Conservation (phyloP, 2,329 filamentous ascomycete species). For the Raffaelea albimanens region DNA sequence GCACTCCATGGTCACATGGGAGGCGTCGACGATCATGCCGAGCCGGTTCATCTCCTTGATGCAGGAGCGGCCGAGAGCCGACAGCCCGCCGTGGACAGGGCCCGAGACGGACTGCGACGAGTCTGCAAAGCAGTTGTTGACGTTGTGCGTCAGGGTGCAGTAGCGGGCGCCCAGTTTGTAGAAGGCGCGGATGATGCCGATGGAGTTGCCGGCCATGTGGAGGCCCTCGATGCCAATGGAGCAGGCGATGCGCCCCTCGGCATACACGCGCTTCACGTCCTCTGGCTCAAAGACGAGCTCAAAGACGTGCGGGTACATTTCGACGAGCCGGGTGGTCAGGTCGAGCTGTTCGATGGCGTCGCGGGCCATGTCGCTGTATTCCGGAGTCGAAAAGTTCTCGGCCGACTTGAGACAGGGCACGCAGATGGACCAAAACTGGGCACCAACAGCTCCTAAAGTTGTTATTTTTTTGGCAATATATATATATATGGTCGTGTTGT, state of each 20-base stretch:
- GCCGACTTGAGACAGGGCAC: constrained; percentile 13
- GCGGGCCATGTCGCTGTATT: constrained; percentile 12
- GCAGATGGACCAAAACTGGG: constrained; percentile 16
- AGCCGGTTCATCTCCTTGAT: constrained; percentile 79
- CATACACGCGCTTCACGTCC: constrained; percentile 19
- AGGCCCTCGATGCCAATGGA: constrained; percentile 52
- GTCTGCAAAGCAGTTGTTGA: constrained; percentile 82
- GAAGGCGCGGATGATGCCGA: constrained; percentile 64
- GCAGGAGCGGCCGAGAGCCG: constrained; percentile 46
- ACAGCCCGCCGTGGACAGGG: constrained; percentile 19
- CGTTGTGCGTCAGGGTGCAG: constrained; percentile 80
- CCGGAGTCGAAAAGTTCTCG: constrained; percentile 11
- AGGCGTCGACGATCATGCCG: constrained; percentile 86
- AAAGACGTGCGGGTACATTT: constrained; percentile 58
- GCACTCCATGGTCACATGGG: constrained; percentile 66
- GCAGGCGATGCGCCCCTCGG: constrained; percentile 21
- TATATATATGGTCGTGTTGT: too few species aligned
- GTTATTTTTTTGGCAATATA: too few species aligned
- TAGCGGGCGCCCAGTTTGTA: constrained; percentile 64
- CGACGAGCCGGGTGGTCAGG: constrained; percentile 55
- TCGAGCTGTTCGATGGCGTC: constrained; percentile 65
- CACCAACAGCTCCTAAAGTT: constrained; percentile 11
- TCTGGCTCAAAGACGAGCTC: constrained; percentile 45
- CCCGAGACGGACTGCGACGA: constrained; percentile 16
- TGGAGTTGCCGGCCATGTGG: constrained; percentile 84